Percentiles rank a stretch among this genome's conserved stretches.
Conservation (phyloP, 257 asterid species). For the Solanum corneliomulleri region DNA sequence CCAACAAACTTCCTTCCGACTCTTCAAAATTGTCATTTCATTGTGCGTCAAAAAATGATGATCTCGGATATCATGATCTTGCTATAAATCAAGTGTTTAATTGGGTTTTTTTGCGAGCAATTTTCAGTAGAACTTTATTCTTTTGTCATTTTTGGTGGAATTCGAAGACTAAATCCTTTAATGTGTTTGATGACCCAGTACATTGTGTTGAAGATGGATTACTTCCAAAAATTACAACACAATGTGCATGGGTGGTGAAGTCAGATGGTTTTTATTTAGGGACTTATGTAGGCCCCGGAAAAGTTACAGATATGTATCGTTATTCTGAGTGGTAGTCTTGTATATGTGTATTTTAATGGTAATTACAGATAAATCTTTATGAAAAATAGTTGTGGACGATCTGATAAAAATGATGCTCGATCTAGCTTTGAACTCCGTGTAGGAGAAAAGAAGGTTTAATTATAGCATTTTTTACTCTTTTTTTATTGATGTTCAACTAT, state of each 20-base stretch:
- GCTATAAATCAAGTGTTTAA: not conserved
- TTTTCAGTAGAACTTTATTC: not conserved
- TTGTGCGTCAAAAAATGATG: not conserved
- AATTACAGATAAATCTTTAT: not conserved
- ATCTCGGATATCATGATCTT: not conserved
- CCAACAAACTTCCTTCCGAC: not conserved
- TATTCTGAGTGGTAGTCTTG: not conserved
- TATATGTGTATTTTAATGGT: not conserved
- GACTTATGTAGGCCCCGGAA: not conserved
- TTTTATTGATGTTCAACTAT: not conserved
- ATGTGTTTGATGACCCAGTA: not conserved
- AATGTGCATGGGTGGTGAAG: not conserved
- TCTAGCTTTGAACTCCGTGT: not conserved
- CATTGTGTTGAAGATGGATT: not conserved
- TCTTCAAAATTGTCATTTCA: not conserved
- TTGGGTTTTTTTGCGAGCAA: not conserved
- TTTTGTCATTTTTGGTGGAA: not conserved
- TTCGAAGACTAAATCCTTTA: not conserved
- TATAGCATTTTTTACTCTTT: not conserved
- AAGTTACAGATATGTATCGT: not conserved
- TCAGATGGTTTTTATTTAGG: not conserved
- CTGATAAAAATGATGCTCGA: not conserved
- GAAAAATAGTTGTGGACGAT: not conserved
- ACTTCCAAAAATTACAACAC: not conserved
- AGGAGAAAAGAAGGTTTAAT: not conserved